Percentiles rank a stretch among this genome's conserved stretches.
Evolutionary conservation across 768 basidiomycete genomes (phyloP).

Genomic region (Kockovaella imperatae): DNA sequence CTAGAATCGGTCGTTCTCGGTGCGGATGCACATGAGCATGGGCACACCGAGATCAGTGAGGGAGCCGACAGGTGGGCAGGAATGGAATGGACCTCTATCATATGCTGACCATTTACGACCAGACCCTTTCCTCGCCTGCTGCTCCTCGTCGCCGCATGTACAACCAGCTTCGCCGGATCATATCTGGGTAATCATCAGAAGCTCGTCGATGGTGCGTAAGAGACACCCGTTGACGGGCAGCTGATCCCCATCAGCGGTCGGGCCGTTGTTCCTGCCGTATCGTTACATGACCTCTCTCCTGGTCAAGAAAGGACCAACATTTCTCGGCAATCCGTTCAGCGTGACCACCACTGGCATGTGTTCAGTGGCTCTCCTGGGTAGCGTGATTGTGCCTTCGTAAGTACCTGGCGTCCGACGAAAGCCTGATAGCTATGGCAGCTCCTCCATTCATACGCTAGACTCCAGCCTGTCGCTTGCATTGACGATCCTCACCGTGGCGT

Average conservation of each 20-base stretch:
- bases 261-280: constrained; percentile 30
- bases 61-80: constrained; percentile 35
- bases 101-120: constrained; percentile 7
- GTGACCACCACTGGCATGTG: constrained; percentile 59
- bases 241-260: constrained; percentile 29
- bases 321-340: constrained; percentile 69
- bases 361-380: constrained; percentile 53
- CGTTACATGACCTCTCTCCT: constrained; percentile 11
- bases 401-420: constrained; percentile 34
- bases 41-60: constrained; percentile 51
- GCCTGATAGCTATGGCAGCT: constrained; percentile 7
- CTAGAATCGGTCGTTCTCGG: constrained; percentile 77
- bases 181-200: constrained; percentile 44
- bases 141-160: constrained; percentile 21
- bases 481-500: constrained; percentile 66
- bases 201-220: constrained; percentile 44
- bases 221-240: neutral
- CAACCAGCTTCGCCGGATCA: constrained; percentile 35
- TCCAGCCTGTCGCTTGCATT: constrained; percentile 72
- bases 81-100: neutral
- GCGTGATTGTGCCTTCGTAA: constrained; percentile 55
- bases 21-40: constrained; percentile 38
- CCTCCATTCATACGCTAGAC: constrained; percentile 56
- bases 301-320: constrained; percentile 24
- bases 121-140: constrained; percentile 31